Evolutionary conservation across 169 alveolate species (phyloP), one percentile per base, ranked within the genome.

Genomic region (Neospora caninum): DNA sequence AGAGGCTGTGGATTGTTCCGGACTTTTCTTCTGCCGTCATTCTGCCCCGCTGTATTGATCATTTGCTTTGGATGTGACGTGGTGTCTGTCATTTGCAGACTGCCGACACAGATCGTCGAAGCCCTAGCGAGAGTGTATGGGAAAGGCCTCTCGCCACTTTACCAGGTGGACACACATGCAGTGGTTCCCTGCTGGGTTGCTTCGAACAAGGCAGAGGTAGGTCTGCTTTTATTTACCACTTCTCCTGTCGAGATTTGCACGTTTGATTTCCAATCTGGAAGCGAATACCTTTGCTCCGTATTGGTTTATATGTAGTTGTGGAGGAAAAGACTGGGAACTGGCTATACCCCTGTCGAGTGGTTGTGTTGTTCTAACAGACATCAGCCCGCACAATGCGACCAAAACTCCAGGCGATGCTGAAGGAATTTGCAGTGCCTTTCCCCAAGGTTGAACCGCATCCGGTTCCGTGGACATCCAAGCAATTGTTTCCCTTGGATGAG

Each of bases 81-180:
- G 27, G 4, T 22, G 41, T 45, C 31, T 38, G 53, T 73, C 20
- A 29, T 70, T 39, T 36, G 42, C 91, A 91, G 94, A 45, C 91
- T 34, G 38, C 70, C 94, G 9, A 43, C 91, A 7, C 83, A 80
- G n/a, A 41, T 91, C 41, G 91, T 80, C 38, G 49, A 54, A 29
- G 54, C 43, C n/a, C 70, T 80, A 39, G n/a, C 84, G 64, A 7
- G 49, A 22, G 69, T 91, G 4, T 78, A 53, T 54, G 80, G 49
- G 80, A 53, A 31, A 31, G 64, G 41, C 36, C 10, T 34, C 34
- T 70, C 94, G 41, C 94, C 95, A 39, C 82, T 96, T n/a, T 69
- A 88, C 67, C 97, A 95, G 92, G 95, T 94, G 1, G 97, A 96
- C 91, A 94, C 97, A 18, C 97, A 96, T 88, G 94, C 91, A 64